phyloP scores from a whole-genome alignment of 2,329 filamentous ascomycete species.

The Botryosphaeria dothidea region DNA sequence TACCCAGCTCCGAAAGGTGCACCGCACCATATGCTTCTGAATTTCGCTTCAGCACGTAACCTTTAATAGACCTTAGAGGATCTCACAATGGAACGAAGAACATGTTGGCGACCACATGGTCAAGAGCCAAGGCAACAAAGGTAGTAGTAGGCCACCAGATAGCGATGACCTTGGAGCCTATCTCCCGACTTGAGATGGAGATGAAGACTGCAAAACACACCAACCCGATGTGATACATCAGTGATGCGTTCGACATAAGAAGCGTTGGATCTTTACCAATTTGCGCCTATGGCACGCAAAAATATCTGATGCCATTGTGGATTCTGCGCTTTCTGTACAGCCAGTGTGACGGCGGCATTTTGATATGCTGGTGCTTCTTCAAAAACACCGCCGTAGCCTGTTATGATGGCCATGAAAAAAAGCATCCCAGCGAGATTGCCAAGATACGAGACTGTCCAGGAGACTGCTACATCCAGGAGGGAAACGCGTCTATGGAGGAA shows the following conservation, averaged over 20 bases:
- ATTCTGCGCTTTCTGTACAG: constrained; percentile 50
- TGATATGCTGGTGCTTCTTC: constrained; percentile 42
- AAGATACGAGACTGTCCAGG: constrained; percentile 33
- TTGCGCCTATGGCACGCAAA: constrained; percentile 51
- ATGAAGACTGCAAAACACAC: constrained; percentile 57
- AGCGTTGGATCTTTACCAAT: constrained; percentile 30
- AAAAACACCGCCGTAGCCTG: constrained; percentile 31
- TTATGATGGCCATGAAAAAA: constrained; percentile 32
- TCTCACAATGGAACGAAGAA: constrained; percentile 42
- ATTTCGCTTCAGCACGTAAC: constrained; percentile 28
- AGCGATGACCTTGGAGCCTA: constrained; percentile 55
- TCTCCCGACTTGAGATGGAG: constrained; percentile 50
- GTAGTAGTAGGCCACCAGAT: constrained; percentile 60
- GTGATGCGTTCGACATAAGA: too few species aligned
- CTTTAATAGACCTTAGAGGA: too few species aligned
- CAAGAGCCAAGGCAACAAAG: constrained; percentile 55
- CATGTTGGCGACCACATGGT: constrained; percentile 62
- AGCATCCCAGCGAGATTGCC: constrained; percentile 34
- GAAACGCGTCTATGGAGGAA: constrained; percentile 26
- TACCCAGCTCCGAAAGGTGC: constrained; percentile 49
- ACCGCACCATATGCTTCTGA: constrained; percentile 51
- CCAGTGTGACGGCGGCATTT: constrained; percentile 47
- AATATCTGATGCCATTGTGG: constrained; percentile 57
- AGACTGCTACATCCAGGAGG: constrained; percentile 26
- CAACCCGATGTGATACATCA: too few species aligned